Conservation (phyloP, 2,329 filamentous ascomycete genomes). For the Bipolaris cookei region DNA sequence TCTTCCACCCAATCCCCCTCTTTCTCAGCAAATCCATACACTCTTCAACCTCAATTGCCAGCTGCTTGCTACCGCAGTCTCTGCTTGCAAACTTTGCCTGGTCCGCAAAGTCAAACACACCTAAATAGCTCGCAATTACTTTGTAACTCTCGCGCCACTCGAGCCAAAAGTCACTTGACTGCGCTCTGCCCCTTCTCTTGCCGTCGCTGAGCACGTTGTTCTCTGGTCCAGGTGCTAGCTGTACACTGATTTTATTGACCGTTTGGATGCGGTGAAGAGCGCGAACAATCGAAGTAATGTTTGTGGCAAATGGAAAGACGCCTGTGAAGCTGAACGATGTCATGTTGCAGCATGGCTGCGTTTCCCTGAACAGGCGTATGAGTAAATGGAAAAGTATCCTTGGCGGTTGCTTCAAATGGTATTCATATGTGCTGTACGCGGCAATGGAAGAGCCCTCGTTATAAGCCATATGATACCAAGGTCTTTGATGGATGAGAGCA, state of each 20-base stretch:
- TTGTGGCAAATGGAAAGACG: constrained; percentile 70
- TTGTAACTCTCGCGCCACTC: constrained; percentile 46
- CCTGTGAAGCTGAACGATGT: constrained; percentile 64
- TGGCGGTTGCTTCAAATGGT: constrained; percentile 68
- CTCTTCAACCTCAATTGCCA: constrained; percentile 33
- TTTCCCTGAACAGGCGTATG: constrained; percentile 36
- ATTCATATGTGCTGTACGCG: constrained; percentile 74
- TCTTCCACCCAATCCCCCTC: constrained; percentile 34
- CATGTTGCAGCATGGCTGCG: constrained; percentile 46
- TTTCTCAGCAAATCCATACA: constrained; percentile 30
- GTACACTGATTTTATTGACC: constrained; percentile 46
- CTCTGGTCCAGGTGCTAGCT: constrained; percentile 52
- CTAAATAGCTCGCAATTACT: constrained; percentile 32
- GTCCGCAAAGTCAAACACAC: constrained; percentile 28
- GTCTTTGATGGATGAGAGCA: constrained; percentile 62
- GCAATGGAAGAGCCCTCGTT: constrained; percentile 79
- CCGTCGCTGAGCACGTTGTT: constrained; percentile 49
- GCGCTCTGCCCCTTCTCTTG: constrained; percentile 50
- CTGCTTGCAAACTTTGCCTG: constrained; percentile 30
- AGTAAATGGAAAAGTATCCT: constrained; percentile 63
- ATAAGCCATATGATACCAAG: constrained; percentile 69
- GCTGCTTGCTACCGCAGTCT: constrained; percentile 30
- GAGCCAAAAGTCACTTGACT: constrained; percentile 51
- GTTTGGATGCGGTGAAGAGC: constrained; percentile 39
- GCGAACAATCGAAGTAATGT: constrained; percentile 53